Evolutionary conservation across 192 early-diverging fungal species (phyloP), one percentile per base, ranked within the genome.

Genomic region (Linnemannia elongata): DNA sequence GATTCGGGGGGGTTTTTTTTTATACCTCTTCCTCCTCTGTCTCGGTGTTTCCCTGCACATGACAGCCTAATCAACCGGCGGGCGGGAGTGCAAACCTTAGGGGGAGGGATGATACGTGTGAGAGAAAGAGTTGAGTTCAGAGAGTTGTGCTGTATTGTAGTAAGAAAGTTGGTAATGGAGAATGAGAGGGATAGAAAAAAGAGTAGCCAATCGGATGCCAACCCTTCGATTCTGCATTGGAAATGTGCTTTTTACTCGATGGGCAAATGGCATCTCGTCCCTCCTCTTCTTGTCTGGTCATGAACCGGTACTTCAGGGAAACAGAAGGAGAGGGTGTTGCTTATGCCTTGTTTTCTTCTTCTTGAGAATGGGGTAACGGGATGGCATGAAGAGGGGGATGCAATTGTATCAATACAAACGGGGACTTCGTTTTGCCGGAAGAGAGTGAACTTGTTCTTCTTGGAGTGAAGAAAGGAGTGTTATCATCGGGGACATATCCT

Each of bases 351-450:
- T 52, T 18, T 15, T 33, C 24, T 10, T 66, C 0, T 30, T 15
- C n/a, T n/a, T n/a, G n/a, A n/a, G n/a, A n/a, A n/a, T n/a, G n/a
- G n/a, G 27, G 27, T 7, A 63, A 63, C 8, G 10, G 8, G 22
- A 27, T 47, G 47, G 47, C 57, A 33, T 66, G 6, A 22, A 10
- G 27, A 27, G 12, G 4, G n/a, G 27, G 30, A 33, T 12, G 10
- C 15, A 30, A 60, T 33, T 9, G 13, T 18, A 5, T 20, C 17
- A 5, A 3, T 52, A 33, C 12, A 3, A n/a, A 33, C 60, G 27
- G 60, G 60, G 13, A 66, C 30, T 66, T 33, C 60, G 27, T 66
- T 66, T 66, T 66, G 60, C 60, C 60, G 60, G 60, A 66, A 33
- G 57, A 66, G 8, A 12, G 8, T 27, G 18, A 52, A 22, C 49